phyloP scores from a whole-genome alignment of 1,139 yeast species.

The Yamadazyma kanchanaburiensis region DNA sequence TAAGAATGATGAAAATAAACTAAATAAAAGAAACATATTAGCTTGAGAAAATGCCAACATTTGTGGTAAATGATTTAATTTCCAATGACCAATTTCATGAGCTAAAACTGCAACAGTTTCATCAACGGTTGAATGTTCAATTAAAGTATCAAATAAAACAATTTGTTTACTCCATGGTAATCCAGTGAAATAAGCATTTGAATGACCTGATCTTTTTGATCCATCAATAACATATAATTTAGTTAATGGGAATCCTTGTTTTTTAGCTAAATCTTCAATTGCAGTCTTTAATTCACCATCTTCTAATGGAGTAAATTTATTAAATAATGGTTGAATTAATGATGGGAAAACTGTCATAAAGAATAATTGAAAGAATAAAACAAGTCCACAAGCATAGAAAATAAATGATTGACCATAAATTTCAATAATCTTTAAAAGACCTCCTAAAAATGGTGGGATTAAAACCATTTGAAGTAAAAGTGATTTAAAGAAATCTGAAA shows the following conservation, averaged over 20 bases:
- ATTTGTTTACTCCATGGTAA: conserved; percentile 96
- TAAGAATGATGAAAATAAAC: conserved; percentile 74
- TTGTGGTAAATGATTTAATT: conserved; percentile 76
- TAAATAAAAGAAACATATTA: conserved; percentile 62
- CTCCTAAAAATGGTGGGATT: conserved; percentile 72
- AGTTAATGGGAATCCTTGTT: conserved; percentile 79
- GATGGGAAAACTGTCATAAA: conserved; percentile 76
- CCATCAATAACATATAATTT: conserved; percentile 90
- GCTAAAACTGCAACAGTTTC: conserved; percentile 94
- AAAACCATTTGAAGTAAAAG: conserved; percentile 50
- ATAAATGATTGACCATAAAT: conserved; percentile 78
- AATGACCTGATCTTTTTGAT: conserved; percentile 91
- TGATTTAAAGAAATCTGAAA: conserved; percentile 66
- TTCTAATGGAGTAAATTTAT: conserved; percentile 84
- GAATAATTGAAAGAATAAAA: conserved; percentile 67
- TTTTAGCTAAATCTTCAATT: conserved; percentile 73
- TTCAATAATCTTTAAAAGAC: conserved; percentile 76
- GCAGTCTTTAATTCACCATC: conserved; percentile 84
- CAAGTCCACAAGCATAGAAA: conserved; percentile 70
- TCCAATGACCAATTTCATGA: conserved; percentile 98
- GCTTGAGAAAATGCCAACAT: conserved; percentile 62
- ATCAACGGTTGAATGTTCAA: conserved; percentile 68
- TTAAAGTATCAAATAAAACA: conserved; percentile 87
- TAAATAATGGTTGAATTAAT: conserved; percentile 86
- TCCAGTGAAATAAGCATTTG: conserved; percentile 94